Evolutionary conservation across 805 yeast genomes (phyloP).

Genomic region (Lachancea cidri): DNA sequence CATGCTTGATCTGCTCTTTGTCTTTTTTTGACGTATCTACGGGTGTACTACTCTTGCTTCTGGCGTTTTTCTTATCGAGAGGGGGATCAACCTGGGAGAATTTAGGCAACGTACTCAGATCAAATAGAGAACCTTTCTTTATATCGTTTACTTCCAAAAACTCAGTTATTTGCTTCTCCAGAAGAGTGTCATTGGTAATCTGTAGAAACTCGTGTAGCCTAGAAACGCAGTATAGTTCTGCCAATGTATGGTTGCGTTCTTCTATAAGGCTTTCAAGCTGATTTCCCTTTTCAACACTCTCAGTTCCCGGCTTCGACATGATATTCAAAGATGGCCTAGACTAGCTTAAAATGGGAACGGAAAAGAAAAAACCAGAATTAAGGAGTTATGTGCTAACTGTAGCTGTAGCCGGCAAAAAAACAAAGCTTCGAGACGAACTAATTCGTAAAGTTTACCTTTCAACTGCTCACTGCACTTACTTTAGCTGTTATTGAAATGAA

Average conservation of each 20-base stretch:
- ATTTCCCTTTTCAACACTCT: constrained; percentile 1
- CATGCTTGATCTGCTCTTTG: constrained; percentile 2
- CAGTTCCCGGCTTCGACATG: neutral
- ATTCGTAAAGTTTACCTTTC: too few species aligned
- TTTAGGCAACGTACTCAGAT: constrained; percentile 27
- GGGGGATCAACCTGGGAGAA: constrained; percentile 9
- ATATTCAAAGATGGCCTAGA: too few species aligned
- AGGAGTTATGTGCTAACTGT: too few species aligned
- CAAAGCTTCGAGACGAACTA: too few species aligned
- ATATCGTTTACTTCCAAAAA: constrained; percentile 51
- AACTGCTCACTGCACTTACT: too few species aligned
- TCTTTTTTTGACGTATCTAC: constrained; percentile 7
- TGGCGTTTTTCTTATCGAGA: constrained; percentile 6
- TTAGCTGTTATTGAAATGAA: too few species aligned
- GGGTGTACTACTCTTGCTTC: constrained; percentile 11
- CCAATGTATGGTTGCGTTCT: constrained; percentile 50
- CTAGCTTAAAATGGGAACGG: too few species aligned
- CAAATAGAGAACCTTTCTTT: constrained; percentile 41
- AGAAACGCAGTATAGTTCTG: constrained; percentile 58
- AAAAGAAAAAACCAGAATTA: too few species aligned
- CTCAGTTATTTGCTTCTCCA: constrained; percentile 34
- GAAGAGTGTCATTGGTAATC: constrained; percentile 38
- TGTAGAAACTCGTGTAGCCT: constrained; percentile 42
- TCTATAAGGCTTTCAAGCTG: constrained; percentile 36
- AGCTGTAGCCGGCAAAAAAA: too few species aligned